Conservation (phyloP, 768 basidiomycete genomes). For the Neoboletus subvelutipes region DNA sequence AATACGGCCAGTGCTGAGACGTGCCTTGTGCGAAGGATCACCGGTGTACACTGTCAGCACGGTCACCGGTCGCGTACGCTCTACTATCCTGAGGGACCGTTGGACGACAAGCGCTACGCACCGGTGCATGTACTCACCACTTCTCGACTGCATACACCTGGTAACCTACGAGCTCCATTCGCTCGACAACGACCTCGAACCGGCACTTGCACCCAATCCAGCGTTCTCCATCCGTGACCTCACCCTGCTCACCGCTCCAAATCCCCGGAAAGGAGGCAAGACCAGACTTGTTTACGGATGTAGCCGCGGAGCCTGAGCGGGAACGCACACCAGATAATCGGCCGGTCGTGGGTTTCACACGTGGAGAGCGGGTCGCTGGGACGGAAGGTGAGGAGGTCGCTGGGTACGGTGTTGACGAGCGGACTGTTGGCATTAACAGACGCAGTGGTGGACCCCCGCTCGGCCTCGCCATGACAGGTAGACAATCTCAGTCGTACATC, state of each 20-base stretch:
- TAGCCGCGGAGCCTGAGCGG: constrained; percentile 32
- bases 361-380: constrained; percentile 25
- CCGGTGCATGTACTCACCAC: constrained; percentile 51
- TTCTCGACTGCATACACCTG: constrained; percentile 88
- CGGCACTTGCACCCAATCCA: constrained; percentile 48
- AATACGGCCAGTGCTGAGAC: constrained; percentile 8
- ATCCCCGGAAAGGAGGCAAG: not conserved
- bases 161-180: constrained; percentile 53
- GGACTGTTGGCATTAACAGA: constrained; percentile 36
- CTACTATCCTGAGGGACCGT: constrained; percentile 54
- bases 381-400: constrained; percentile 11
- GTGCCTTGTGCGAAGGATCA: constrained; percentile 63
- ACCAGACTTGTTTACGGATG: constrained; percentile 20
- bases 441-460: constrained; percentile 15
- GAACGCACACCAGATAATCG: constrained; percentile 32
- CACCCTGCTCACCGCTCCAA: constrained; percentile 12
- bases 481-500: not conserved
- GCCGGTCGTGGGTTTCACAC: constrained; percentile 23
- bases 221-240: constrained; percentile 27
- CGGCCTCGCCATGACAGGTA: constrained; percentile 17
- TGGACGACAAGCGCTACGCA: not conserved
- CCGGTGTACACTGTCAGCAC: constrained; percentile 78
- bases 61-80: constrained; percentile 56
- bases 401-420: constrained; percentile 16
- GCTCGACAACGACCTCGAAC: constrained; percentile 50